Base-by-base conservation (phyloP, 257 asterid genomes). In the Haberlea rhodopensis region DNA sequence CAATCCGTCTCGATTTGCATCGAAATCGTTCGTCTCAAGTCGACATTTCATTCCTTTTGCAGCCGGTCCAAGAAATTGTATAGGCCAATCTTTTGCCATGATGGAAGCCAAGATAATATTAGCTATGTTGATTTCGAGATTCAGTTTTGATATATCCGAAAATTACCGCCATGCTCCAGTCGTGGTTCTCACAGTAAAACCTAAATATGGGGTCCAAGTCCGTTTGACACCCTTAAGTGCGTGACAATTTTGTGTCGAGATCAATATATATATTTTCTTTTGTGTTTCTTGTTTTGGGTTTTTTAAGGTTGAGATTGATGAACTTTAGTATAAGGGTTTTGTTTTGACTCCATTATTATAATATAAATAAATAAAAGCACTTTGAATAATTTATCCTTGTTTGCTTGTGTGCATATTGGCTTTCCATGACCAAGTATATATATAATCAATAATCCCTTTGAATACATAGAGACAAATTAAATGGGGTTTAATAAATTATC, bases 41-140 rank as follows among this genome's bases (percentile, higher is more conserved):
- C 80, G 95, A 1, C 84, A 80, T 69, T 92, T 92, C 65, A 72
- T 92, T 21, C 97, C 98, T 0, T 92, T 92, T 6, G 96, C 98
- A 0, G 85, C 97, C 0, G 98, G 98, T 0, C 98, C 98, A 0
- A 73, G 98, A 64, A 89, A 92, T 40, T 92, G 98, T 40, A 76
- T 87, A 1, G 97, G 97, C 21, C 98, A 89, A 28, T 67, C 89
- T 0, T 92, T 85, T 72, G 98, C 98, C 9, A 77, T 89, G 0
- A 92, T 89, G 97, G 98, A 92, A 71, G 95, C 97, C 8, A 92
- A 89, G 75, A 89, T 92, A 9, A 87, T 92, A 56, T 23, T 92
- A 53, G 96, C 97, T 25, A 89, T 89, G 97, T 53, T 92, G 40
- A 71, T 92, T 21, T 85, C 97, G 0, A 87, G 63, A 54, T 89